A percentile compares a stretch with the other conserved stretches of the same genome.
Conservation (phyloP, 2,329 filamentous ascomycete species). For the Claviceps fusiformis region DNA sequence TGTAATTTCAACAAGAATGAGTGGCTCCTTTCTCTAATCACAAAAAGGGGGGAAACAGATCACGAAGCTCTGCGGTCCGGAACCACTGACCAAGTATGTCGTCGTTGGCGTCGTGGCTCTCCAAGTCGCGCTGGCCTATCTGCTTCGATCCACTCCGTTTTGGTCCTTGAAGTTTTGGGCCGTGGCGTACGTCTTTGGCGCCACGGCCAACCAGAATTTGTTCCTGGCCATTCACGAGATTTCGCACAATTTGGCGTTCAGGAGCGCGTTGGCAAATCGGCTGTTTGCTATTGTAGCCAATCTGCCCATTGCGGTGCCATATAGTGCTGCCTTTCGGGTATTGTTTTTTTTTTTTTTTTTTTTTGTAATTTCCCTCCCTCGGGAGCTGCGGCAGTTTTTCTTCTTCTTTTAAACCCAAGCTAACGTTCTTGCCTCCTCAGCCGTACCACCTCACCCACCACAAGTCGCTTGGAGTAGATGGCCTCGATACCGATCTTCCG, state of each 20-base stretch:
- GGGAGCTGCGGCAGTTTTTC: not conserved
- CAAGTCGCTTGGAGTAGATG: slow-evolving; percentile 94
- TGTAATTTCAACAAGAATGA: no score
- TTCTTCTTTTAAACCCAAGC: not conserved
- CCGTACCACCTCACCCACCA: slow-evolving; percentile 98
- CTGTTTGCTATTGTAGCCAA: slow-evolving; percentile 88
- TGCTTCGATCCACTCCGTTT: slow-evolving; percentile 64
- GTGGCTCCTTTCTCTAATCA: no score
- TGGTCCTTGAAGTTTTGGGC: slow-evolving; percentile 75
- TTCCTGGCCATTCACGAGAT: slow-evolving; percentile 99
- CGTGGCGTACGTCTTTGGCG: slow-evolving; percentile 81
- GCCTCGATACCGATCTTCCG: slow-evolving; percentile 89
- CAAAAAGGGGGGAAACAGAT: slow-evolving; percentile 41
- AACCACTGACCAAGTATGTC: slow-evolving; percentile 89
- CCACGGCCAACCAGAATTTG: slow-evolving; percentile 94
- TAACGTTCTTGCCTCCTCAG: slow-evolving; percentile 22
- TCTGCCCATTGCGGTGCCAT: slow-evolving; percentile 87
- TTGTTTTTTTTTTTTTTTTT: slow-evolving; percentile 15
- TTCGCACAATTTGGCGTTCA: slow-evolving; percentile 92
- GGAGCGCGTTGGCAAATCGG: slow-evolving; percentile 64
- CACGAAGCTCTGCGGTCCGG: slow-evolving; percentile 90
- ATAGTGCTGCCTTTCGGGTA: slow-evolving; percentile 88
- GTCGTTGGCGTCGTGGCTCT: slow-evolving; percentile 72
- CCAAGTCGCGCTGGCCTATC: slow-evolving; percentile 64
- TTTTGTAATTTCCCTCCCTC: not conserved